These are phyloP conservation scores for Phytophthora pseudosyringae DNA, from an alignment of 352 stramenopile genomes.

Conservation along the genomic window DNA sequence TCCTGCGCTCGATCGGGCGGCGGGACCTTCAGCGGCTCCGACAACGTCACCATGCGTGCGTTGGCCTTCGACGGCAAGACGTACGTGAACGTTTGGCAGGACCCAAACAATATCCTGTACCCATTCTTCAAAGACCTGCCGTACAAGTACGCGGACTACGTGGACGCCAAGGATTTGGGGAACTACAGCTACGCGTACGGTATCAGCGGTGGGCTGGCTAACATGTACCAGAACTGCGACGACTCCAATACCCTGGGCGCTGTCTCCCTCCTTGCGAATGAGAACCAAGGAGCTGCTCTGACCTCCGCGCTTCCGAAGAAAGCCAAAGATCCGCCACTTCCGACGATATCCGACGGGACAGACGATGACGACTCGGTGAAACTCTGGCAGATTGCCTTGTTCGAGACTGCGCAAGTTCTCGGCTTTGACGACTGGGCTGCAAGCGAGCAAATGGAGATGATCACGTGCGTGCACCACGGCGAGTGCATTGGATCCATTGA, in stretches of 20 bases:
- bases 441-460: conserved; percentile 57
- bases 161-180: conserved; percentile 57
- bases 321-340: conserved; percentile 4
- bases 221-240: conserved; percentile 60
- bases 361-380: conserved; percentile 34
- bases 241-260: conserved; percentile 40
- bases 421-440: conserved; percentile 48
- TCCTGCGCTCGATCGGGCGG: conserved; percentile 34
- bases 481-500: conserved; percentile 52
- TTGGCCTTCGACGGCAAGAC: conserved; percentile 12
- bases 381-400: conserved; percentile 49
- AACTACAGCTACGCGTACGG: conserved; percentile 67
- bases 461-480: conserved; percentile 49
- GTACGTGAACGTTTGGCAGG: conserved; percentile 47
- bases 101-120: conserved; percentile 48
- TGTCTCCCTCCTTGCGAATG: conserved; percentile 3
- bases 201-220: conserved; percentile 46
- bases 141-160: conserved; percentile 40
- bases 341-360: conserved; percentile 23
- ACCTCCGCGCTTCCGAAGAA: neutral
- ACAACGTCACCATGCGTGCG: conserved; percentile 41
- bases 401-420: conserved; percentile 43
- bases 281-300: neutral
- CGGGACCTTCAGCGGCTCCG: conserved; percentile 29
- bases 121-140: conserved; percentile 71